phyloP scores from a whole-genome alignment of 371 early-diverging fungal species.

The Mycotypha africana region DNA sequence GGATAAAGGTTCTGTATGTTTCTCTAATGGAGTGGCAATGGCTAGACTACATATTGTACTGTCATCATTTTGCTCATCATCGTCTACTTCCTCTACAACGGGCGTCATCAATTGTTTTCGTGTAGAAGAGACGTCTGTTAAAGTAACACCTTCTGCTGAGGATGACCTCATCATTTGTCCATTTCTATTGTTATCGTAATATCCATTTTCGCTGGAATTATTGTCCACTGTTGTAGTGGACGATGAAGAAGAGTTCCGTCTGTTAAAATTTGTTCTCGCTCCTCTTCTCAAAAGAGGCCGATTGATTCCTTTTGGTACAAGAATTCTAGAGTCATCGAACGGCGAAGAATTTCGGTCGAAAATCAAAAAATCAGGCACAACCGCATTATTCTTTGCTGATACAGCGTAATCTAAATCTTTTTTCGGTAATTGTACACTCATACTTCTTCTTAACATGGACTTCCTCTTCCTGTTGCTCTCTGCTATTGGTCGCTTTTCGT shows the following conservation, averaged over 20 bases:
- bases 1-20: too few relatives aligned
- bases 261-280: slow-evolving; percentile 47
- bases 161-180: neutral
- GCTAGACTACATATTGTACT: too few relatives aligned
- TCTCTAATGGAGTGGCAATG: neutral
- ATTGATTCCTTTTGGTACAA: slow-evolving; percentile 44
- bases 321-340: slow-evolving; percentile 37
- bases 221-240: neutral
- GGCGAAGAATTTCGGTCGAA: slow-evolving; percentile 50
- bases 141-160: neutral
- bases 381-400: too few relatives aligned
- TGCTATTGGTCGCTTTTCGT: slow-evolving; percentile 39
- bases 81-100: neutral
- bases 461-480: slow-evolving; percentile 35
- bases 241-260: slow-evolving; percentile 32
- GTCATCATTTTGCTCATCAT: too few relatives aligned
- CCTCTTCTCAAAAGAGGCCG: slow-evolving; percentile 43
- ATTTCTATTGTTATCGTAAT: neutral
- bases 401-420: too few relatives aligned
- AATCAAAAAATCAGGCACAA: slow-evolving; percentile 34
- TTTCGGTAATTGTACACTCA: too few relatives aligned
- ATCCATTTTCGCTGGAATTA: slow-evolving; percentile 1
- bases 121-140: neutral
- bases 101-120: neutral
- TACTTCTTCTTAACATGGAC: too few relatives aligned